phyloP scores from a whole-genome alignment of 176 grass and related monocot genomes.

The Themeda triandra region DNA sequence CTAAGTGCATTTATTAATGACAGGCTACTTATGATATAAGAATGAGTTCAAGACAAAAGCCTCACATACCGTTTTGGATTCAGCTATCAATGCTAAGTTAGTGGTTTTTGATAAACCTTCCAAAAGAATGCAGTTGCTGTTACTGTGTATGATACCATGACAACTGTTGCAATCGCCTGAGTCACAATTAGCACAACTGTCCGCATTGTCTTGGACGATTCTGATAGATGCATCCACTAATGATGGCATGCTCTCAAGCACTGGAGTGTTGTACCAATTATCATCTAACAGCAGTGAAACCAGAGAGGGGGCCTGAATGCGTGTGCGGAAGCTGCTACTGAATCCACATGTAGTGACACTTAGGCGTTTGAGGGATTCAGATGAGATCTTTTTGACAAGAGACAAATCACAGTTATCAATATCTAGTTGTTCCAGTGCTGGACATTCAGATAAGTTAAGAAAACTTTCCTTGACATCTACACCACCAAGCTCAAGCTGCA shows the following conservation, averaged over 20 bases:
- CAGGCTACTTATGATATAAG: neutral
- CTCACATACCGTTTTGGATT: neutral
- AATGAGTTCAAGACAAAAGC: neutral
- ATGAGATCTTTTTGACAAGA: neutral
- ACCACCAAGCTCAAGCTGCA: neutral
- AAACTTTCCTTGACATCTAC: neutral
- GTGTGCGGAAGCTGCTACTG: neutral
- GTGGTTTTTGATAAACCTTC: neutral
- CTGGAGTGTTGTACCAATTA: neutral
- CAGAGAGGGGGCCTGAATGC: neutral
- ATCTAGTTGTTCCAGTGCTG: neutral
- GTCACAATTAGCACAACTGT: neutral
- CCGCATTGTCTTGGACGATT: rapidly evolving
- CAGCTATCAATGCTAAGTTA: neutral
- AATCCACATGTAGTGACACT: neutral
- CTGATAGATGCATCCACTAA: neutral
- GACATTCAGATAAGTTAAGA: constrained; percentile 8
- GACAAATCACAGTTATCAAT: neutral
- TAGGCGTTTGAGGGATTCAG: neutral
- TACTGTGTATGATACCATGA: neutral
- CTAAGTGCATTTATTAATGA: neutral
- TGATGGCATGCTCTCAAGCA: constrained; percentile 2
- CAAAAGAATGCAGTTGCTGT: neutral
- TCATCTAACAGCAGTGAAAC: neutral
- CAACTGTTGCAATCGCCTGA: neutral